Conservation (phyloP, 306 rosid species). For the Cicer arietinum region DNA sequence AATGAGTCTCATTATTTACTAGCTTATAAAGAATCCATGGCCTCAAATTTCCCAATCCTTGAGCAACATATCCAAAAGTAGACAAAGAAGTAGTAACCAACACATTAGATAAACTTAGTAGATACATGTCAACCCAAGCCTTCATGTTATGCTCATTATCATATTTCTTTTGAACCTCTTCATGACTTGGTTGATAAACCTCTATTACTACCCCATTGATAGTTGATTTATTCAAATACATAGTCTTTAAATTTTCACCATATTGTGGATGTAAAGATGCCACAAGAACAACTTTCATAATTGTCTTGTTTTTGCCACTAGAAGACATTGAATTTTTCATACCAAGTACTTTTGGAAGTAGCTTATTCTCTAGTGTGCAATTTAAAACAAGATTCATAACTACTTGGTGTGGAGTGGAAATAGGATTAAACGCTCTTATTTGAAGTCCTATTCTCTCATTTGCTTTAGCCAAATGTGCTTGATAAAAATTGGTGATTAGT, state of each 20-base stretch:
- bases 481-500: constrained; percentile 46
- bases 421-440: constrained; percentile 42
- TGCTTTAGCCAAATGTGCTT: constrained; percentile 32
- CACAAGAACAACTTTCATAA: constrained; percentile 54
- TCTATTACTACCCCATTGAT: constrained; percentile 48
- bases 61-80: constrained; percentile 76
- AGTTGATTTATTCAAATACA: constrained; percentile 57
- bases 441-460: constrained; percentile 42
- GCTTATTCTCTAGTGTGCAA: constrained; percentile 49
- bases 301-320: constrained; percentile 7
- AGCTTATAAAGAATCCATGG: constrained; percentile 64
- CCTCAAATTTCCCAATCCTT: constrained; percentile 61
- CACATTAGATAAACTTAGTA: constrained; percentile 61
- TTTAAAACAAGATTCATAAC: constrained; percentile 55
- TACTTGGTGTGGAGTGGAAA: constrained; percentile 36
- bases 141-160: constrained; percentile 60
- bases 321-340: constrained; percentile 5
- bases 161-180: constrained; percentile 43
- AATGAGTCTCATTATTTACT: constrained; percentile 28
- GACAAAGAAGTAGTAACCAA: constrained; percentile 68
- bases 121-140: constrained; percentile 63
- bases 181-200: constrained; percentile 52
- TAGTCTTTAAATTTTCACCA: constrained; percentile 47
- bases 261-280: constrained; percentile 56
- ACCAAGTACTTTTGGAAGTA: constrained; percentile 46